These are phyloP conservation scores for Colletotrichum tropicicola DNA, from an alignment of 2,329 filamentous ascomycete genomes.

Conservation along the genomic window DNA sequence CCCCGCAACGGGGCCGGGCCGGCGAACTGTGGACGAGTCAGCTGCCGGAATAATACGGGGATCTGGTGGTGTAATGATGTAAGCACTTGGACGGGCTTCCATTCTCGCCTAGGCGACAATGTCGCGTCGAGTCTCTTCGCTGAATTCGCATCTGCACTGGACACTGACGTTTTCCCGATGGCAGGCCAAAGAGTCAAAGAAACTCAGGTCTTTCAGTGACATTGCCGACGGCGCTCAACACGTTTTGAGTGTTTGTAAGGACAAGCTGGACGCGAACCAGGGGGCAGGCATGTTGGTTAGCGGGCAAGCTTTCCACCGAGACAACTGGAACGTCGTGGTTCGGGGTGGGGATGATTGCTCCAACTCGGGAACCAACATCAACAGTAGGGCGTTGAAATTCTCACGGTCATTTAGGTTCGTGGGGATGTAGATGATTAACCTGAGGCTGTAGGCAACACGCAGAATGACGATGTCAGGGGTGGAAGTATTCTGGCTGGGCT, in stretches of 20 bases:
- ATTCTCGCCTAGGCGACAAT: too few species aligned
- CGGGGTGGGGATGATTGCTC: conserved; percentile 5
- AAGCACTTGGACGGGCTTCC: too few species aligned
- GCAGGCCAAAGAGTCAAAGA: neutral
- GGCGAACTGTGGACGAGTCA: conserved; percentile 17
- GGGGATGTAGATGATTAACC: neutral
- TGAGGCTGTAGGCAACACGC: too few species aligned
- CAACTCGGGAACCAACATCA: neutral
- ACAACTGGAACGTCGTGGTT: conserved; percentile 14
- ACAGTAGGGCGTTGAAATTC: neutral
- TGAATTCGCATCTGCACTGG: too few species aligned
- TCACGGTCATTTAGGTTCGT: neutral
- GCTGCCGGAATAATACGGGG: conserved; percentile 3
- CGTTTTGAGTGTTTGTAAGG: conserved; percentile 6
- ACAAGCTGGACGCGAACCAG: conserved; percentile 19
- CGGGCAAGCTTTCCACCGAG: conserved; percentile 16
- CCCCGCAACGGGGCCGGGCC: conserved; percentile 17
- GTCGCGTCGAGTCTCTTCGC: too few species aligned
- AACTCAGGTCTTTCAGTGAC: conserved; percentile 13
- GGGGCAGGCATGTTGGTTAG: conserved; percentile 13
- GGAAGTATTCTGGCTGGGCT: too few species aligned
- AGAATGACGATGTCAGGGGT: too few species aligned
- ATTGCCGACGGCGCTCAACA: conserved; percentile 21
- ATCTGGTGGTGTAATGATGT: conserved; percentile 25
- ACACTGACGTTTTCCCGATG: too few species aligned